Conservation (phyloP, 441 rosid genomes). For the Lepidium campestre region DNA sequence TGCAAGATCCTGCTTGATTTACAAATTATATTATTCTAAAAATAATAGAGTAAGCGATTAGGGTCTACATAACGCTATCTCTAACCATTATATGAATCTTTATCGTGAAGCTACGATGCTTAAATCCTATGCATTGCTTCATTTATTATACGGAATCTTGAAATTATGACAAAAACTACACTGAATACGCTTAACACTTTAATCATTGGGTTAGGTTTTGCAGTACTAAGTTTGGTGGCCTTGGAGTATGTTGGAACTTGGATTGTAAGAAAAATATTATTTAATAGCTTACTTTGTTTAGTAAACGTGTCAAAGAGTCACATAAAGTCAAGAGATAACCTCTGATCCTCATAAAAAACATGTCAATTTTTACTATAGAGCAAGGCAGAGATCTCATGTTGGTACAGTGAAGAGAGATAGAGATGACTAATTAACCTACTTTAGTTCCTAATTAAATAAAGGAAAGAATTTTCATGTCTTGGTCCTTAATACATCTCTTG, state of each 20-base stretch:
- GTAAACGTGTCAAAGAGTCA: neutral
- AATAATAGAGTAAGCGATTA: conserved; percentile 1
- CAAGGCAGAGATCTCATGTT: no score
- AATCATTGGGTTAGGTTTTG: neutral
- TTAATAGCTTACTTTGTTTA: neutral
- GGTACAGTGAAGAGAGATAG: no score
- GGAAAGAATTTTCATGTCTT: no score
- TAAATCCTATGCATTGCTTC: neutral
- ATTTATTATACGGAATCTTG: neutral
- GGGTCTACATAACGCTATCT: neutral
- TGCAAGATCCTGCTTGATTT: conserved; percentile 3
- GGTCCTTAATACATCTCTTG: no score
- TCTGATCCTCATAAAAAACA: no score
- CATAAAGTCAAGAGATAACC: no score
- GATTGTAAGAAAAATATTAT: neutral
- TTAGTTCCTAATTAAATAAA: no score
- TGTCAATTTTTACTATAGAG: no score
- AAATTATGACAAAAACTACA: neutral
- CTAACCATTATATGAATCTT: neutral
- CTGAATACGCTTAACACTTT: neutral
- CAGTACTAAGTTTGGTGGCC: neutral
- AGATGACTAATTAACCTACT: no score
- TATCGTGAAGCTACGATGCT: conserved; percentile 10
- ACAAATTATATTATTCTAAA: neutral
- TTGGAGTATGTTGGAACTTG: neutral